Conservation (phyloP, 306 rosid species). For the Sindora glabra region DNA sequence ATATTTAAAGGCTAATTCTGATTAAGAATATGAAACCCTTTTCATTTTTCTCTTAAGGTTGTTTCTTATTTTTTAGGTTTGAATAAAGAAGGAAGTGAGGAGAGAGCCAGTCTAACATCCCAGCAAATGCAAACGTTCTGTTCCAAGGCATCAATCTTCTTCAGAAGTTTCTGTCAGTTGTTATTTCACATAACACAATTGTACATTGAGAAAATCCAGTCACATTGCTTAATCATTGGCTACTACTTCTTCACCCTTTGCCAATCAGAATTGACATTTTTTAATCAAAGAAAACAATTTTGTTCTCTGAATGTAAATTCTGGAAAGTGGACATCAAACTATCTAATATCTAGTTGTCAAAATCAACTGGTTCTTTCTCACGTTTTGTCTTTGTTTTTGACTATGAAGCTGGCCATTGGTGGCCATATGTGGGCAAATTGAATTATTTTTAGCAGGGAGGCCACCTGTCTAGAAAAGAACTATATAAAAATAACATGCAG, state of each 20-base stretch:
- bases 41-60: no score
- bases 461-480: not conserved
- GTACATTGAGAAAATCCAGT: not conserved
- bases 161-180: no score
- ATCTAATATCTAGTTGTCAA: constrained; percentile 22
- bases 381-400: not conserved
- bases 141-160: constrained; percentile 28
- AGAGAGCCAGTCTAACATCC: constrained; percentile 28
- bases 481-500: constrained; percentile 8
- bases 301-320: not conserved
- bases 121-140: constrained; percentile 37
- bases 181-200: not conserved
- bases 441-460: constrained; percentile 12
- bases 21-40: no score
- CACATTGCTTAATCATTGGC: constrained; percentile 5
- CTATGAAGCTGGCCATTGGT: constrained; percentile 15
- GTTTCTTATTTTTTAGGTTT: no score
- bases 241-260: not conserved
- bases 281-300: not conserved
- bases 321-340: constrained; percentile 19
- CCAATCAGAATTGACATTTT: constrained; percentile 5
- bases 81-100: constrained; percentile 31
- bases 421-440: constrained; percentile 24
- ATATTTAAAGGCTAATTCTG: no score
- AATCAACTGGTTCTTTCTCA: not conserved